phyloP scores from a whole-genome alignment of 1,284 basidiomycete species.

The Fomitiporia mediterranea region DNA sequence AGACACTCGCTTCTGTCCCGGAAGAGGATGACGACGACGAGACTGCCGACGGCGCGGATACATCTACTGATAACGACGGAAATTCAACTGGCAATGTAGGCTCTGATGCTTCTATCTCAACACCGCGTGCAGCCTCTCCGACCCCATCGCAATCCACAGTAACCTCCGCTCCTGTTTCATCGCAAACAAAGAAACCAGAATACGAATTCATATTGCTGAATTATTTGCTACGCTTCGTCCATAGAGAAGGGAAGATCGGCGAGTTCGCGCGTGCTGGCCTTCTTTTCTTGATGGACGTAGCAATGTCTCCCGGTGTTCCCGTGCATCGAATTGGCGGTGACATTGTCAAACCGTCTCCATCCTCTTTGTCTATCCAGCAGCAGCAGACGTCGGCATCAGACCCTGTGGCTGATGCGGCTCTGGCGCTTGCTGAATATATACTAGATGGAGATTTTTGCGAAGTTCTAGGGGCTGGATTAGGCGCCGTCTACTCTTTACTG shows the following conservation, averaged over 20 bases:
- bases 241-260: slow-evolving; percentile 90
- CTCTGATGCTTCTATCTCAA: slow-evolving; percentile 15
- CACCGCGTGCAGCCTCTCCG: slow-evolving; percentile 42
- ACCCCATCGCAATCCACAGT: slow-evolving; percentile 56
- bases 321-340: slow-evolving; percentile 37
- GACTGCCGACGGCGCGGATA: slow-evolving; percentile 41
- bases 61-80: slow-evolving; percentile 37
- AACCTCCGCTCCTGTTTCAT: slow-evolving; percentile 44
- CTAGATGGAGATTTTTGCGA: slow-evolving; percentile 96
- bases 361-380: slow-evolving; percentile 21
- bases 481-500: slow-evolving; percentile 89
- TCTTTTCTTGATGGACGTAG: slow-evolving; percentile 90
- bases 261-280: slow-evolving; percentile 92
- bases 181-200: slow-evolving; percentile 63
- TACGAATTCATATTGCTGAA: slow-evolving; percentile 95
- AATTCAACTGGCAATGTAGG: slow-evolving; percentile 28
- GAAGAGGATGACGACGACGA: slow-evolving; percentile 64
- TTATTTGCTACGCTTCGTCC: slow-evolving; percentile 92
- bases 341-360: slow-evolving; percentile 30
- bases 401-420: slow-evolving; percentile 74
- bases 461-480: slow-evolving; percentile 89
- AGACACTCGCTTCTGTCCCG: slow-evolving; percentile 61
- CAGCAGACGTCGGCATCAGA: slow-evolving; percentile 39
- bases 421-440: slow-evolving; percentile 89
- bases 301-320: slow-evolving; percentile 71